phyloP scores from a whole-genome alignment of 805 yeast genomes.

The Saturnispora dispora region DNA sequence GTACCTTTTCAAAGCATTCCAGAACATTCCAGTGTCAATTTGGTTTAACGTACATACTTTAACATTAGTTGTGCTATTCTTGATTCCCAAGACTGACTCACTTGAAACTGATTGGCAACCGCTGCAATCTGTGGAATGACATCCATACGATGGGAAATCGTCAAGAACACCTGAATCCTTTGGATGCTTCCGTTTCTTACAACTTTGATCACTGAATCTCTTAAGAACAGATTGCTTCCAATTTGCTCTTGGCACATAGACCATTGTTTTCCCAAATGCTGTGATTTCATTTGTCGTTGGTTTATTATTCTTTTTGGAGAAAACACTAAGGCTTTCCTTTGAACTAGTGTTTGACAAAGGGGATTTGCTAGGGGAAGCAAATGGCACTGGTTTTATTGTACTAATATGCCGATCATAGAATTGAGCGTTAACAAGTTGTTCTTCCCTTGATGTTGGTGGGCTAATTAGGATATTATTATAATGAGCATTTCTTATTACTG shows the following conservation, averaged over 20 bases:
- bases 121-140: neutral
- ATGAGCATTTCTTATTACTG: neutral
- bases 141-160: neutral
- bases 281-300: neutral
- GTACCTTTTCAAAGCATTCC: slow-evolving; percentile 6
- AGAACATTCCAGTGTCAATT: neutral
- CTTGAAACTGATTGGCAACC: neutral
- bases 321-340: neutral
- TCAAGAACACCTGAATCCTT: neutral
- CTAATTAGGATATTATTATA: neutral
- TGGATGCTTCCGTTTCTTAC: neutral
- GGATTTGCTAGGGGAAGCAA: neutral
- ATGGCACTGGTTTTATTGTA: neutral
- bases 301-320: neutral
- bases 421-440: neutral
- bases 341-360: neutral
- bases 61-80: neutral
- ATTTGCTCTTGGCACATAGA: neutral
- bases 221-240: neutral
- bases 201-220: neutral
- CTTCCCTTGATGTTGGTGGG: neutral
- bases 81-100: neutral
- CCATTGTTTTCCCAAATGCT: neutral
- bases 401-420: neutral
- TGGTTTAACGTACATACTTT: neutral